These are phyloP conservation scores for Murraya paniculata DNA, from an alignment of 345 rosid species.

Conservation along the genomic window DNA sequence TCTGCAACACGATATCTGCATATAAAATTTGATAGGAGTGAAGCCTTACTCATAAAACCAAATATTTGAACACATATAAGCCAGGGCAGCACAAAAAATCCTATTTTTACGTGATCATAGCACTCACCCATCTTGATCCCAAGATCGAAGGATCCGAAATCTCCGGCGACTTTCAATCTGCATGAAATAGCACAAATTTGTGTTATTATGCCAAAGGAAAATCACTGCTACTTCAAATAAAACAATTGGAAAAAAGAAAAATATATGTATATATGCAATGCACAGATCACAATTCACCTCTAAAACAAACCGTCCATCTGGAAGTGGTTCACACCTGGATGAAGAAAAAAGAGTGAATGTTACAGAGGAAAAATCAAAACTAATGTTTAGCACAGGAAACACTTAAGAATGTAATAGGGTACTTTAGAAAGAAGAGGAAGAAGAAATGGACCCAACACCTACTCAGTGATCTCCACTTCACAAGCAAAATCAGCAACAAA, in stretches of 20 bases:
- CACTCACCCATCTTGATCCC: conserved; percentile 99
- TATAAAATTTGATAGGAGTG: conserved; percentile 11
- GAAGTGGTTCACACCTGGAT: conserved; percentile 90
- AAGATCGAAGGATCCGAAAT: conserved; percentile 62
- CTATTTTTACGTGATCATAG: conserved; percentile 9
- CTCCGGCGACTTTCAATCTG: conserved; percentile 90
- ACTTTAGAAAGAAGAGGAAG: not conserved
- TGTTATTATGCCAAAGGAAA: not conserved
- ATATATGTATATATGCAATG: not conserved
- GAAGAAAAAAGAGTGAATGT: conserved; percentile 15
- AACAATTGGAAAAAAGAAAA: not conserved
- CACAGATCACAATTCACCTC: conserved; percentile 46
- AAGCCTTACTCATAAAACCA: conserved; percentile 7
- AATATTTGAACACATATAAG: not conserved
- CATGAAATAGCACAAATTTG: conserved; percentile 10
- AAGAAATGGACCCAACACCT: conserved; percentile 28
- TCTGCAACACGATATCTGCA: conserved; percentile 87
- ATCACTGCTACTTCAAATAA: not conserved
- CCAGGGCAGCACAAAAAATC: not conserved
- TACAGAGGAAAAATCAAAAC: not conserved
- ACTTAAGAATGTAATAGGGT: not conserved
- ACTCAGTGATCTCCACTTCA: conserved; percentile 99
- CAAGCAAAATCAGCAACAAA: conserved; percentile 83
- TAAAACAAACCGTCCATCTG: conserved; percentile 82
- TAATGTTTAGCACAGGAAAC: not conserved